Percentiles rank a stretch among this genome's conserved stretches.
Evolutionary conservation across 1,284 basidiomycete species (phyloP).

Genomic region (Tremellales sp.): DNA sequence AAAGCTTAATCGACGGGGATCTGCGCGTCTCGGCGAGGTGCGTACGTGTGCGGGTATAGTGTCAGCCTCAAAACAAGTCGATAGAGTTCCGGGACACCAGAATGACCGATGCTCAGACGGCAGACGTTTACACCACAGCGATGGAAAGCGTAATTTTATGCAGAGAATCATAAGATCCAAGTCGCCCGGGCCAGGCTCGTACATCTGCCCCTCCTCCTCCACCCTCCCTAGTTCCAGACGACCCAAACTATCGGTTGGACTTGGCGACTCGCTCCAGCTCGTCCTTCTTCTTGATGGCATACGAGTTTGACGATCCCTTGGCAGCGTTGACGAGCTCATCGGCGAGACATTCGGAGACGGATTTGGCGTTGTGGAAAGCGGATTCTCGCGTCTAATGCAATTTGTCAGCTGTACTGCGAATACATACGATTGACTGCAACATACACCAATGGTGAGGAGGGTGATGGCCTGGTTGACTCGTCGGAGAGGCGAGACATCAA

Average conservation of each 20-base stretch:
- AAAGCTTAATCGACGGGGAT: too few species aligned
- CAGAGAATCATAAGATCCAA: background rate
- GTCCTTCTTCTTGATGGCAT: conserved; percentile 79
- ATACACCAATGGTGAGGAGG: conserved; percentile 90
- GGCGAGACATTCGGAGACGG: conserved; percentile 96
- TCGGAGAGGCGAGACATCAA: conserved; percentile 97
- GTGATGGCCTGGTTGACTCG: conserved; percentile 97
- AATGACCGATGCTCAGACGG: too few species aligned
- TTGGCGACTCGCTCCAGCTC: conserved; percentile 97
- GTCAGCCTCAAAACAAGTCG: too few species aligned
- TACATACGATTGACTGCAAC: conserved; percentile 8
- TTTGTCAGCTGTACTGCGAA: background rate
- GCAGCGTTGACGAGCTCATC: conserved; percentile 99
- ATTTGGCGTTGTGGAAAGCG: conserved; percentile 99
- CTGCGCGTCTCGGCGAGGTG: too few species aligned
- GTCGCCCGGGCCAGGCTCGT: background rate
- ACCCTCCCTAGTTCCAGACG: conserved; percentile 6
- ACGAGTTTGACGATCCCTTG: conserved; percentile 99
- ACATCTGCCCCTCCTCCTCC: background rate
- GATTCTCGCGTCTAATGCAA: conserved; percentile 84
- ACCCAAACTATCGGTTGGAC: conserved; percentile 81
- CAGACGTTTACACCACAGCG: too few species aligned
- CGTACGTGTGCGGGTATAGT: too few species aligned
- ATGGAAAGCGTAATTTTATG: too few species aligned
- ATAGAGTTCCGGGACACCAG: too few species aligned